Evolutionary conservation across 2,329 filamentous ascomycete species (phyloP).

Genomic region (Aspergillus pseudoglaucus): DNA sequence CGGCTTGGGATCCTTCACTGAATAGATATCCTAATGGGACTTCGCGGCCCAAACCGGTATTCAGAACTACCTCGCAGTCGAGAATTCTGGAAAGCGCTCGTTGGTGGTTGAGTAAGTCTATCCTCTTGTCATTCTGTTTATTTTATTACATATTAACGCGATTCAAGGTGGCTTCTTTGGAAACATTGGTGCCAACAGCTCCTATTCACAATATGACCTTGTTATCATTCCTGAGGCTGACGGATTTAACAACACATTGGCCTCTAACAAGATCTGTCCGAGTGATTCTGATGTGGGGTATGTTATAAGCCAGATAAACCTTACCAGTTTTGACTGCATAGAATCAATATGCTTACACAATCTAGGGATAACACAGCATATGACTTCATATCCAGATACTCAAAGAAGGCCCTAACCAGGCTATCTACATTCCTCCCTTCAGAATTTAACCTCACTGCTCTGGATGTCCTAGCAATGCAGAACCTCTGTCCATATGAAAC

Average conservation of each 20-base stretch:
- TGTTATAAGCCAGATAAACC: background rate
- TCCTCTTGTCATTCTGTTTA: constrained; percentile 29
- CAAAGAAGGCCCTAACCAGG: background rate
- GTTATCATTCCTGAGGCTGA: constrained; percentile 47
- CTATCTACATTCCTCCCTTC: constrained; percentile 38
- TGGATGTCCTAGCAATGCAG: constrained; percentile 48
- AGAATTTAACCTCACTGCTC: constrained; percentile 44
- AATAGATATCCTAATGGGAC: constrained; percentile 41
- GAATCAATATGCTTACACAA: background rate
- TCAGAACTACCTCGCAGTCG: constrained; percentile 49
- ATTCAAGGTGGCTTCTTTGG: constrained; percentile 24
- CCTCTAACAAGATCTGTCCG: constrained; percentile 46
- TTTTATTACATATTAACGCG: constrained; percentile 17
- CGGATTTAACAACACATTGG: constrained; percentile 49
- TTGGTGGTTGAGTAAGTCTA: constrained; percentile 43
- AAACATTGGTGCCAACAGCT: constrained; percentile 20
- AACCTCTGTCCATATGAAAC: constrained; percentile 52
- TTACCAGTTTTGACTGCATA: background rate
- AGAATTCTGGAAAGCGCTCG: constrained; percentile 48
- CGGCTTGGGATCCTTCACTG: constrained; percentile 42
- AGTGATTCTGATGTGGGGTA: constrained; percentile 27
- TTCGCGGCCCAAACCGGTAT: constrained; percentile 42
- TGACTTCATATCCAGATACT: constrained; percentile 1
- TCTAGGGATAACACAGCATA: background rate
- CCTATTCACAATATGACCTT: constrained; percentile 32